Base-by-base conservation (phyloP, 1,139 yeast genomes). In the Scheffersomyces illinoinensis region DNA sequence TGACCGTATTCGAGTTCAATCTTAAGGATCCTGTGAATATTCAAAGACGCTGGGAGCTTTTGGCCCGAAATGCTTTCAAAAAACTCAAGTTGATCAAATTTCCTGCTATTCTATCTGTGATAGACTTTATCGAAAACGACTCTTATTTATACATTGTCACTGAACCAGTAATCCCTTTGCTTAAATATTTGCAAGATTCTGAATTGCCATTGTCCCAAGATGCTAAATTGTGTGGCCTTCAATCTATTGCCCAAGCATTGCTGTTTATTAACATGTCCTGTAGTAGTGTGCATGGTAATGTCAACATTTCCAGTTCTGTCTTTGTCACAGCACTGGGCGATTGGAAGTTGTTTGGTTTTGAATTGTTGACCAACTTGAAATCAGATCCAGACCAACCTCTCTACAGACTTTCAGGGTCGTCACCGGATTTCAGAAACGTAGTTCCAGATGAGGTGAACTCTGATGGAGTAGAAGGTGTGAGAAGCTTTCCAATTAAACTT, bases 321-420 rank as follows among this genome's bases (percentile, higher is more conserved):
- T 92, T 75, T 71, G 86, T 91, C 17, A 89, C 84, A 58, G 63
- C 62, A 17, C 70, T 79, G 50, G 97, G 97, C 8, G 97, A 91
- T 67, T 91, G 97, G 96, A 89, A 87, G 60, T 71, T 93, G 26
- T 90, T 91, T 63, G 97, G 97, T 0, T 85, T 93, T 66, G 98
- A 93, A 71, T 72, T 90, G 4, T 79, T 90, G 58, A 82, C 89
- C 1, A 85, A 81, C 62, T 67, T 80, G 58, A 76, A 75, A 24
- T 74, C 82, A 1, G 89, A 85, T 59, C 82, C 84, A 4, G 85
- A 84, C 58, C 83, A 78, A 58, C 82, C 84, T 2, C 66, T 82
- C 2, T 81, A 78, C 61, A 67, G 82, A 56, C 61, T 69, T 23
- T 68, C 74, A 5, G 61, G 64, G 53, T 66, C 51, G 48, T 63